Evolutionary conservation across 345 rosid genomes (phyloP).

Genomic region (Gossypioides kirkii): DNA sequence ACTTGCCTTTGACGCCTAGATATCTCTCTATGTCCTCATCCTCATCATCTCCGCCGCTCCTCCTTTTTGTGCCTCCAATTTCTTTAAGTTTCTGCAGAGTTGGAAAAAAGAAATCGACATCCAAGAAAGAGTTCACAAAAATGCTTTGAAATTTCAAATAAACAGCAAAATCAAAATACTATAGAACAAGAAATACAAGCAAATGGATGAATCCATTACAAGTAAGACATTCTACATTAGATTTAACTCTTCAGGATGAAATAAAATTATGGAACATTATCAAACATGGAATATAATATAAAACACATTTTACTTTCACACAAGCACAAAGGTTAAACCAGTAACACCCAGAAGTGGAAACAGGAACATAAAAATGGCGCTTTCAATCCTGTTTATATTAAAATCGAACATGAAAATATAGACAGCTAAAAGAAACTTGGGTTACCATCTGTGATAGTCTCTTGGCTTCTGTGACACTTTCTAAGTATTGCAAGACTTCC

Average conservation of each 20-base stretch:
- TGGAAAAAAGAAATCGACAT: not conserved
- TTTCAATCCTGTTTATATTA: not conserved
- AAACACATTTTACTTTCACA: not conserved
- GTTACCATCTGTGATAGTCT: constrained; percentile 13
- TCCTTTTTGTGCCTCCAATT: not conserved
- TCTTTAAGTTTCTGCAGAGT: constrained; percentile 1
- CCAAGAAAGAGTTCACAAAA: not conserved
- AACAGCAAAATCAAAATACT: not conserved
- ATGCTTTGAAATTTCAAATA: not conserved
- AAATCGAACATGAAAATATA: not conserved
- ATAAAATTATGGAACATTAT: not conserved
- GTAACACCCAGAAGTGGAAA: not conserved
- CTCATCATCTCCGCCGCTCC: not conserved
- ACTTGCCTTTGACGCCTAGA: constrained; percentile 4
- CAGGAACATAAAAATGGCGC: not conserved
- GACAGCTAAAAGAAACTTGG: not conserved
- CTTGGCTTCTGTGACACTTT: constrained; percentile 14
- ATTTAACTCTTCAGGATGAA: not conserved
- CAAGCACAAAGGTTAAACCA: not conserved
- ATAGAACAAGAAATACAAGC: not conserved
- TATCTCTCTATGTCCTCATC: not conserved
- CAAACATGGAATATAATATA: not conserved
- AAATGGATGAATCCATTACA: not conserved
- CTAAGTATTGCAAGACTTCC: constrained; percentile 61
- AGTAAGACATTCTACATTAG: not conserved